Evolutionary conservation across 345 rosid genomes (phyloP).

Genomic region (Cardamine occulta): DNA sequence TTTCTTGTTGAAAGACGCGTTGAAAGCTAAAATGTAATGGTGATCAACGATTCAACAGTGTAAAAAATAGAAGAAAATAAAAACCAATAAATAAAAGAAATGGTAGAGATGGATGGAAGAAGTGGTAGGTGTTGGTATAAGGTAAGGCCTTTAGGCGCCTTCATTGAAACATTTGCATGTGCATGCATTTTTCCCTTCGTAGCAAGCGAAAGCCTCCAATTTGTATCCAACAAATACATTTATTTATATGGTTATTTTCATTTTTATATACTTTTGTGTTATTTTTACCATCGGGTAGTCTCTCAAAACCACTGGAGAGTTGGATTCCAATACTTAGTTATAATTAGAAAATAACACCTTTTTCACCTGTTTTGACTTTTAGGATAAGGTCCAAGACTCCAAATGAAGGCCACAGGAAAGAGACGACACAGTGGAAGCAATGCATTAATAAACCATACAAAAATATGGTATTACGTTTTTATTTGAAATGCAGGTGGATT

Average conservation of each 20-base stretch:
- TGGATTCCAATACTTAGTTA: neutral
- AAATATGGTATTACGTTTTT: neutral
- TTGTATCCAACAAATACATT: neutral
- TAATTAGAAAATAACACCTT: neutral
- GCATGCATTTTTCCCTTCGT: slow-evolving; percentile 25
- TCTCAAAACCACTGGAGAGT: neutral
- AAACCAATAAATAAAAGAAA: neutral
- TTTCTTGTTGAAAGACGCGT: neutral
- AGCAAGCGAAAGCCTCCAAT: neutral
- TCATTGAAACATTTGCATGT: slow-evolving; percentile 35
- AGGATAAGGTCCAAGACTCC: slow-evolving; percentile 10
- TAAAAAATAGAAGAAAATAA: neutral
- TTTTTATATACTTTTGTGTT: neutral
- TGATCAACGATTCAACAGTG: neutral
- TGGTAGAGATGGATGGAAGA: slow-evolving; percentile 9
- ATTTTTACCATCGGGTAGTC: neutral
- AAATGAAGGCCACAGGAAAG: slow-evolving; percentile 3
- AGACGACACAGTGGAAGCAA: neutral
- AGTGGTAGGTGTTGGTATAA: slow-evolving; percentile 19
- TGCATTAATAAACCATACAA: neutral
- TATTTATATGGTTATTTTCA: neutral
- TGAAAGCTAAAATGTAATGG: slow-evolving; percentile 4
- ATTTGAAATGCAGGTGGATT: slow-evolving; percentile 19
- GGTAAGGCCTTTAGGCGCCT: slow-evolving; percentile 10
- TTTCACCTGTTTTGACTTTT: slow-evolving; percentile 1